Percentiles rank a stretch among this genome's conserved stretches.
phyloP scores from a whole-genome alignment of 1,139 yeast species.

The Yarrowia galli region DNA sequence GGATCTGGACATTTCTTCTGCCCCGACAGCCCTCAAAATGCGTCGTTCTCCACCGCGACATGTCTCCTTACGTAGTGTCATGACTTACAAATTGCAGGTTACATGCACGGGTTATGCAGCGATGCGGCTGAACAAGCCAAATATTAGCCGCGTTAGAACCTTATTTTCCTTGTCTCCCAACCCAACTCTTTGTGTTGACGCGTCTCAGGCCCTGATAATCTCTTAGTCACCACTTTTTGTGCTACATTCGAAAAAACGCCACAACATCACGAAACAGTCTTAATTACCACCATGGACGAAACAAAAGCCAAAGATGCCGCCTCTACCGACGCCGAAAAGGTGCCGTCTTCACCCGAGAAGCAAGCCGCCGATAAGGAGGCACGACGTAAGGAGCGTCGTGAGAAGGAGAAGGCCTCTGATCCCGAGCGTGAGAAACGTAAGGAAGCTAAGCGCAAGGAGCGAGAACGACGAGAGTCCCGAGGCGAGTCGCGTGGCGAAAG shows the following conservation, averaged over 20 bases:
- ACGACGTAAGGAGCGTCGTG: slow-evolving; percentile 30
- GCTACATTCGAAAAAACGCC: neutral
- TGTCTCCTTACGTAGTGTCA: neutral
- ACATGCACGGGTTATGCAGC: neutral
- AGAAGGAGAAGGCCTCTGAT: slow-evolving; percentile 28
- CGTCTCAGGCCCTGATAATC: slow-evolving; percentile 6
- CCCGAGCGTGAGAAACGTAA: slow-evolving; percentile 26
- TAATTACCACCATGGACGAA: slow-evolving; percentile 9
- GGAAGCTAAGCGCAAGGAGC: slow-evolving; percentile 30
- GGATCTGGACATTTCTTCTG: neutral
- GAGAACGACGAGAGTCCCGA: slow-evolving; percentile 8
- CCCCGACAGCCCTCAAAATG: neutral
- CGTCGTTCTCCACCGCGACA: neutral
- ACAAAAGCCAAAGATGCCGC: slow-evolving; percentile 3
- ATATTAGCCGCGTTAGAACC: slow-evolving; percentile 14
- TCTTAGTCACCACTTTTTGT: slow-evolving; percentile 28
- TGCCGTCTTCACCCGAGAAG: slow-evolving; percentile 28
- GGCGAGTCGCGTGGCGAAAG: slow-evolving; percentile 12
- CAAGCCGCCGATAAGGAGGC: slow-evolving; percentile 30
- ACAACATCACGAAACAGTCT: neutral
- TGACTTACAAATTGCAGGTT: slow-evolving; percentile 1
- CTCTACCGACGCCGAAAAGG: slow-evolving; percentile 11
- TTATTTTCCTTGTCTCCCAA: slow-evolving; percentile 4
- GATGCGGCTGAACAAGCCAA: slow-evolving; percentile 1
- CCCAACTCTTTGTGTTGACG: neutral